Evolutionary conservation across 768 basidiomycete species (phyloP).

Genomic region (Strobilomyces dryophilus): DNA sequence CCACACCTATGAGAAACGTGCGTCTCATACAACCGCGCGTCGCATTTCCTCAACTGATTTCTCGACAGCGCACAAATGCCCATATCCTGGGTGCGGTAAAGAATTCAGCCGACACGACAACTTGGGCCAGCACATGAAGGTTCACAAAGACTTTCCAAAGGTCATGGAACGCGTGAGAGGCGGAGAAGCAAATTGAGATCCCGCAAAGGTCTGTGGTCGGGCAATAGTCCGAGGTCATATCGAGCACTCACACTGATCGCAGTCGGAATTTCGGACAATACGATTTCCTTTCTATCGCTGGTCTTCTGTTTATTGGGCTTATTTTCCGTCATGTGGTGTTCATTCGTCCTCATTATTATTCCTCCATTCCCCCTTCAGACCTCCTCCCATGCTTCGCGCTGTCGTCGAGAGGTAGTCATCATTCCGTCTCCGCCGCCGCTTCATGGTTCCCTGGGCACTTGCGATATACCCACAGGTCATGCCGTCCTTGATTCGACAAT

Average conservation of each 20-base stretch:
- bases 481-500: slow-evolving; percentile 14
- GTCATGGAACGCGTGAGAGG: slow-evolving; percentile 23
- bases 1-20: slow-evolving; percentile 91
- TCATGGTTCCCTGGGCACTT: slow-evolving; percentile 11
- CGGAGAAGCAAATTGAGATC: slow-evolving; percentile 14
- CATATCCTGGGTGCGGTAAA: slow-evolving; percentile 75
- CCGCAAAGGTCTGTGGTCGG: slow-evolving; percentile 16
- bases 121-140: slow-evolving; percentile 83
- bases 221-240: slow-evolving; percentile 22
- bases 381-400: slow-evolving; percentile 17
- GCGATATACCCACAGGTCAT: slow-evolving; percentile 21
- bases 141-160: slow-evolving; percentile 50
- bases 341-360: slow-evolving; percentile 19
- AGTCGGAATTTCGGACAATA: slow-evolving; percentile 27
- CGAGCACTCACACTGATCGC: slow-evolving; percentile 17
- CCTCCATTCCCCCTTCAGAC: slow-evolving; percentile 20
- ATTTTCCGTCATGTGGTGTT: slow-evolving; percentile 25
- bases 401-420: slow-evolving; percentile 15
- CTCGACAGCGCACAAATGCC: slow-evolving; percentile 70
- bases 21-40: slow-evolving; percentile 25
- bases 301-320: slow-evolving; percentile 18
- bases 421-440: slow-evolving; percentile 8
- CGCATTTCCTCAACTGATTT: slow-evolving; percentile 9
- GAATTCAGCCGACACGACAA: slow-evolving; percentile 87
- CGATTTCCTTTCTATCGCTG: slow-evolving; percentile 21